These are phyloP conservation scores for Wickerhamomyces pijperi DNA, from an alignment of 805 yeast genomes.

Conservation along the genomic window DNA sequence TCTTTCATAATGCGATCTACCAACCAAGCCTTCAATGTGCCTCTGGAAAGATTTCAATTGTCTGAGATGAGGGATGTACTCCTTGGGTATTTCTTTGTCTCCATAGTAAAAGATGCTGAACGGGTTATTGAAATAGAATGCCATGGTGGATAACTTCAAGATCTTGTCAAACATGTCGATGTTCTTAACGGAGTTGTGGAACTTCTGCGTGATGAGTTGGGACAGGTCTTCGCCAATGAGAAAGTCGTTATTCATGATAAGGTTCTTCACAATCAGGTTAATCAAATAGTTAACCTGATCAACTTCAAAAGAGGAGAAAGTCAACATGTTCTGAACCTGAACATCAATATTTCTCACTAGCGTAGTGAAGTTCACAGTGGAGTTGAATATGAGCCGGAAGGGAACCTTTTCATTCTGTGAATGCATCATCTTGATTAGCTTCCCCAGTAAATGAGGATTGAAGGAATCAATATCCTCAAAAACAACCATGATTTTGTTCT, in stretches of 20 bases:
- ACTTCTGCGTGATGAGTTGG: constrained; percentile 11
- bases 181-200: constrained; percentile 12
- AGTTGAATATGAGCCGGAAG: constrained; percentile 15
- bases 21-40: constrained; percentile 10
- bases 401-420: constrained; percentile 12
- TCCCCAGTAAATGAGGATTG: constrained; percentile 10
- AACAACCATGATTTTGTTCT: constrained; percentile 11
- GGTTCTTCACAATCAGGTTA: constrained; percentile 12
- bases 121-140: constrained; percentile 15
- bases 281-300: constrained; percentile 17
- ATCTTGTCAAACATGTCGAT: constrained; percentile 16
- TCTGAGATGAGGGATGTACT: constrained; percentile 18
- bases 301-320: constrained; percentile 11
- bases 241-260: constrained; percentile 9
- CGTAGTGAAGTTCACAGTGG: constrained; percentile 12
- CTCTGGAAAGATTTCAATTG: constrained; percentile 25
- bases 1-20: constrained; percentile 3
- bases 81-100: constrained; percentile 1
- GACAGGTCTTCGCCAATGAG: constrained; percentile 14
- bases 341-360: constrained; percentile 10
- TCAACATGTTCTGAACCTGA: constrained; percentile 9
- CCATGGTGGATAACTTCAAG: constrained; percentile 16
- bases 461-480: constrained; percentile 19
- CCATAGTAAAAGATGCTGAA: constrained; percentile 2
- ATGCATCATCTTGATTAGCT: constrained; percentile 8